Conservation (phyloP, 805 yeast genomes). For the Cyberlindnera mrakii region DNA sequence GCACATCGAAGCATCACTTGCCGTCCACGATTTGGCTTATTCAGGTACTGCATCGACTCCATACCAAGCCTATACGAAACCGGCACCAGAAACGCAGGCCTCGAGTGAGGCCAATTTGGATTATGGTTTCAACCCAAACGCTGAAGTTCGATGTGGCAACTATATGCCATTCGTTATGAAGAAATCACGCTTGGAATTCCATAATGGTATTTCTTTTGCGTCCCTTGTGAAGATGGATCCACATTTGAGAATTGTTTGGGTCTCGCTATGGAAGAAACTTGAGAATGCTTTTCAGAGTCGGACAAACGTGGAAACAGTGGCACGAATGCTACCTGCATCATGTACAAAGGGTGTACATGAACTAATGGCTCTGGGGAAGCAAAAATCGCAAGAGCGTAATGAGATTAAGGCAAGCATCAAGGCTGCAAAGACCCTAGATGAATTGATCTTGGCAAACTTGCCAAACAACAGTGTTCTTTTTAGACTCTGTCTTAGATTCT, state of each 20-base stretch:
- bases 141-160: conserved; percentile 37
- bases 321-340: neutral
- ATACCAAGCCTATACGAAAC: conserved; percentile 1
- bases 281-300: conserved; percentile 3
- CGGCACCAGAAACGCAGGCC: neutral
- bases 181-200: conserved; percentile 36
- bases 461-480: conserved; percentile 14
- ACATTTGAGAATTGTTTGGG: conserved; percentile 31
- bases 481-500: conserved; percentile 18
- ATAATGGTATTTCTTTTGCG: conserved; percentile 49
- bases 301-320: neutral
- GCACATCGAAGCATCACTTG: conserved; percentile 40
- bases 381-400: conserved; percentile 6
- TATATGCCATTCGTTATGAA: conserved; percentile 36
- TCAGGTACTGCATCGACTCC: neutral
- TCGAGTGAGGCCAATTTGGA: neutral
- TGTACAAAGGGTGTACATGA: conserved; percentile 2
- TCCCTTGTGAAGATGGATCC: conserved; percentile 43
- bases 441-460: conserved; percentile 9
- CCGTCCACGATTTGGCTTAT: conserved; percentile 27
- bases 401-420: conserved; percentile 1
- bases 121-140: conserved; percentile 25
- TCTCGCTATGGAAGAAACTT: conserved; percentile 16
- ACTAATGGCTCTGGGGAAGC: conserved; percentile 11
- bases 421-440: conserved; percentile 2